A percentile compares a stretch with the other conserved stretches of the same genome.
Evolutionary conservation across 1,284 basidiomycete species (phyloP).

Genomic region (Boletus mariae): DNA sequence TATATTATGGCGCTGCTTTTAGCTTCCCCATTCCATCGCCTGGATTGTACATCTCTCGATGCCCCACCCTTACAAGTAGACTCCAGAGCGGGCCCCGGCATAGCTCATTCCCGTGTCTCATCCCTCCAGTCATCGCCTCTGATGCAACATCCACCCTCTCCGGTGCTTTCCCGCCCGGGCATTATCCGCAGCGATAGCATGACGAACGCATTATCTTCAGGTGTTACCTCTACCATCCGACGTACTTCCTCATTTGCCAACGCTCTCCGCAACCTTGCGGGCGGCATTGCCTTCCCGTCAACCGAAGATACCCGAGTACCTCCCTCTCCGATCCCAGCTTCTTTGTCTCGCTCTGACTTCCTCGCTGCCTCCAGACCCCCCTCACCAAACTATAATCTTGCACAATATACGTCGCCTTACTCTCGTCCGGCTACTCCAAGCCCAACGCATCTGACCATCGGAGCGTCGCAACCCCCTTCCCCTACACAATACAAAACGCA

Average conservation of each 20-base stretch:
- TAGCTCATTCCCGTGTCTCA: conserved; percentile 46
- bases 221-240: conserved; percentile 64
- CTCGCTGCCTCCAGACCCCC: conserved; percentile 61
- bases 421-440: conserved; percentile 47
- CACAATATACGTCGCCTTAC: conserved; percentile 75
- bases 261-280: conserved; percentile 74
- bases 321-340: conserved; percentile 35
- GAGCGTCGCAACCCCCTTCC: conserved; percentile 31
- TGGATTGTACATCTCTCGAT: conserved; percentile 64
- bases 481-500: conserved; percentile 32
- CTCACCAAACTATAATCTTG: conserved; percentile 71
- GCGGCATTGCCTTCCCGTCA: conserved; percentile 64
- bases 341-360: conserved; percentile 32
- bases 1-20: conserved; percentile 88
- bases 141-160: conserved; percentile 35
- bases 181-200: conserved; percentile 60
- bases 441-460: conserved; percentile 18
- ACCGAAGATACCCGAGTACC: conserved; percentile 51
- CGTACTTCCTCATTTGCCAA: conserved; percentile 84
- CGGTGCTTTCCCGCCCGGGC: conserved; percentile 43
- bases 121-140: conserved; percentile 48
- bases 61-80: conserved; percentile 41
- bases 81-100: conserved; percentile 24
- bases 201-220: conserved; percentile 52
- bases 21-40: conserved; percentile 79